A percentile compares a stretch with the other conserved stretches of the same genome.
phyloP scores from a whole-genome alignment of 805 yeast species.

The Lachancea mirantina region DNA sequence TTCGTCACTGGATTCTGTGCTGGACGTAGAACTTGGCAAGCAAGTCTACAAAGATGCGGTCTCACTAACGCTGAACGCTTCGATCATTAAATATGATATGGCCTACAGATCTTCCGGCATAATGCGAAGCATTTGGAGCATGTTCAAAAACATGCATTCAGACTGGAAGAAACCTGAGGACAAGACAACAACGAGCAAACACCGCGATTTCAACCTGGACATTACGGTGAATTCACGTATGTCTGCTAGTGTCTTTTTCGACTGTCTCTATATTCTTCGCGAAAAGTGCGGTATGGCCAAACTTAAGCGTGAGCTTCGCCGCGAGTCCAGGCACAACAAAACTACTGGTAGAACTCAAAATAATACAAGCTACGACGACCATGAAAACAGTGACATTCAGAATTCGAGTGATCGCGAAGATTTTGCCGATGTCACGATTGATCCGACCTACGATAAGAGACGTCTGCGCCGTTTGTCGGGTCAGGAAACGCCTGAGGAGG shows the following conservation, averaged over 20 bases:
- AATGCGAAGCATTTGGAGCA: conserved; percentile 89
- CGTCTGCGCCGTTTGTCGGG: conserved; percentile 47
- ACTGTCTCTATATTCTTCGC: conserved; percentile 74
- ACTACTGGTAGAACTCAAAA: conserved; percentile 33
- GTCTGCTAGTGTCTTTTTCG: conserved; percentile 91
- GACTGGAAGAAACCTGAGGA: conserved; percentile 35
- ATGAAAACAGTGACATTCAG: too few species aligned
- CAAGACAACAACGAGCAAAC: conserved; percentile 23
- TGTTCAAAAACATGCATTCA: conserved; percentile 62
- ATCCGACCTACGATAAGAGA: too few species aligned
- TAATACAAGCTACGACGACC: conserved; percentile 8
- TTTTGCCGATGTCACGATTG: too few species aligned
- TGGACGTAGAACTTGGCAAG: conserved; percentile 69
- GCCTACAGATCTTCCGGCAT: conserved; percentile 90
- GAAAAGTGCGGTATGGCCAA: conserved; percentile 85
- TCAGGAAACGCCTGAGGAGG: conserved; percentile 56
- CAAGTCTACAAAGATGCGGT: conserved; percentile 62
- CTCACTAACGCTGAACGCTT: conserved; percentile 63
- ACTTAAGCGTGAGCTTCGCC: conserved; percentile 34
- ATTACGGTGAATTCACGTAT: conserved; percentile 72
- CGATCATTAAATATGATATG: conserved; percentile 85
- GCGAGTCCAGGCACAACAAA: conserved; percentile 24
- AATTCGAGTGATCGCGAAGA: too few species aligned
- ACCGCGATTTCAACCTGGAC: conserved; percentile 30
- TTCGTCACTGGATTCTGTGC: conserved; percentile 57